Base-by-base conservation (phyloP, 2,329 filamentous ascomycete species). In the Monosporascus ibericus region DNA sequence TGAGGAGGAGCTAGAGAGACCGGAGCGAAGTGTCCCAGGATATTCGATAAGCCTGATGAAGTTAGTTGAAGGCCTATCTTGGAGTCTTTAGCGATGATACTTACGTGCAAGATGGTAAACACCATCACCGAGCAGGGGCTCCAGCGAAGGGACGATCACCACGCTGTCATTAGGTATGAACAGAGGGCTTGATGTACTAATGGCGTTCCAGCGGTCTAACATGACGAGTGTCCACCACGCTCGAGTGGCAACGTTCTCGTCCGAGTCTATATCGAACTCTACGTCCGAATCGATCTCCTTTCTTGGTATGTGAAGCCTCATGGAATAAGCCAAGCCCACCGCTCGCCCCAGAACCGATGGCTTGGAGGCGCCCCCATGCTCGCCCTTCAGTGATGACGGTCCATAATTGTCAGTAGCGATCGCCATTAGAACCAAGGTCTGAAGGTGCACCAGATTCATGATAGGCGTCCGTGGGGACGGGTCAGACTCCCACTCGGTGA, bases 151-250 rank as follows among this genome's bases (percentile, higher is more conserved):
- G 6, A 80, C 72, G 24, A 86, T 70, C 15, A 86, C 77, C 6
- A 84, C 76, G 49, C 76, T 81, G 55, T 80, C 77, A 58, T 87
- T 80, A 2, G 80, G 81, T 52, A 90, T 82, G 53, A 85, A 74
- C 14, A 82, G 61, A 3, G 85, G 82, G 55, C 78, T 82, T 14
- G 80, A 82, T 5, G 80, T 85, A 22, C 82, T 84, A n/a, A 83
- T 78, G 4, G 87, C 84, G 63, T 88, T 82, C 85, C 85, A 90
- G 17, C 86, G 79, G 62, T 90, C 87, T 57, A 90, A 78, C 56
- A 87, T 77, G 46, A 89, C 79, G 36, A 90, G 71, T 15, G 82
- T 81, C 83, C 85, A 89, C 87, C 87, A 90, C 18, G 85, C 78
- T 44, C 85, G 78, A 48, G 84, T 73, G 2, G 78, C 78, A 4